phyloP scores from a whole-genome alignment of 331 rosid species.

The Ulmus americana region DNA sequence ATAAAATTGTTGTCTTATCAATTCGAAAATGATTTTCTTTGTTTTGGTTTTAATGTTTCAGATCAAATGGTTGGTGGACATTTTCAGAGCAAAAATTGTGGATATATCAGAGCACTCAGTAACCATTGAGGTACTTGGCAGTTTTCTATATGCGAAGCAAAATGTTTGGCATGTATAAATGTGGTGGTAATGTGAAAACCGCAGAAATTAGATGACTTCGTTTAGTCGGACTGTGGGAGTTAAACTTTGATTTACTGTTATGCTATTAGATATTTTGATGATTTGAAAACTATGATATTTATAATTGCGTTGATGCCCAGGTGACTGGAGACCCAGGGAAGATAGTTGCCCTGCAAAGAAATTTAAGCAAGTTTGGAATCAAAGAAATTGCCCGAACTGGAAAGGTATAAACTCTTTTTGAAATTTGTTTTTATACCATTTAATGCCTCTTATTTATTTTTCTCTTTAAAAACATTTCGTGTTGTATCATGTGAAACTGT shows the following conservation, averaged over 20 bases:
- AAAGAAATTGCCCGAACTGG: slow-evolving; percentile 93
- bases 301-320: slow-evolving; percentile 27
- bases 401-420: slow-evolving; percentile 50
- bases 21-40: background rate
- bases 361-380: slow-evolving; percentile 75
- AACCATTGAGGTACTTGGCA: slow-evolving; percentile 67
- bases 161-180: no score
- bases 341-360: slow-evolving; percentile 71
- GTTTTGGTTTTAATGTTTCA: slow-evolving; percentile 28
- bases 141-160: background rate
- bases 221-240: background rate
- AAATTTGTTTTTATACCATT: slow-evolving; percentile 14
- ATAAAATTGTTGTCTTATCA: background rate
- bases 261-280: background rate
- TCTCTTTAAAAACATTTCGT: slow-evolving; percentile 16
- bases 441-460: background rate
- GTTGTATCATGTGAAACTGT: slow-evolving; percentile 14
- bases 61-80: slow-evolving; percentile 81
- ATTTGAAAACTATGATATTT: background rate
- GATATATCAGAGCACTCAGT: slow-evolving; percentile 71
- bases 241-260: background rate
- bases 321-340: slow-evolving; percentile 96
- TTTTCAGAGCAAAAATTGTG: slow-evolving; percentile 73
- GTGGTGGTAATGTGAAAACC: background rate
- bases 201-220: background rate